These are phyloP conservation scores for Lablab purpureus DNA, from an alignment of 306 rosid genomes.

Conservation along the genomic window DNA sequence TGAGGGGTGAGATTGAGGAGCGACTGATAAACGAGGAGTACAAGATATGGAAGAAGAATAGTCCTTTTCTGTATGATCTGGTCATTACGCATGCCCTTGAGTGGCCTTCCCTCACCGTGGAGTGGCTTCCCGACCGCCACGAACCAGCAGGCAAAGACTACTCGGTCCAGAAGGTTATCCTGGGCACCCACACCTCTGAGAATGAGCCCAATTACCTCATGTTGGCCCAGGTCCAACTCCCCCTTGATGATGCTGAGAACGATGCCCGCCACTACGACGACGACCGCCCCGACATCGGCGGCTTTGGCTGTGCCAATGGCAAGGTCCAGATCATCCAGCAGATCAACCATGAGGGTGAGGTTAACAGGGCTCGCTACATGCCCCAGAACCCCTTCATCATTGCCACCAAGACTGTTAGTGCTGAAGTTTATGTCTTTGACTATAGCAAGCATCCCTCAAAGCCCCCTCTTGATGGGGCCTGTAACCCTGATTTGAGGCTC, in stretches of 20 bases:
- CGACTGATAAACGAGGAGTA: conserved; percentile 93
- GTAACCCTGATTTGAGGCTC: conserved; percentile 91
- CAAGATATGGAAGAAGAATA: conserved; percentile 99
- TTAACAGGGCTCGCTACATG: conserved; percentile 95
- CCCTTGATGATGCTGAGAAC: conserved; percentile 91
- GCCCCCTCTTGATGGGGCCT: conserved; percentile 94
- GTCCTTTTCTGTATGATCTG: conserved; percentile 93
- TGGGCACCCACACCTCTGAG: conserved; percentile 97
- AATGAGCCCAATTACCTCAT: conserved; percentile 96
- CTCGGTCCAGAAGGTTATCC: conserved; percentile 87
- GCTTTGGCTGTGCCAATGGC: conserved; percentile 92
- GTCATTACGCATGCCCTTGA: conserved; percentile 96
- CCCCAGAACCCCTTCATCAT: conserved; percentile 89
- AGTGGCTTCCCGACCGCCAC: conserved; percentile 91
- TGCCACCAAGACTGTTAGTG: conserved; percentile 92
- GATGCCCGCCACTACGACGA: conserved; percentile 96
- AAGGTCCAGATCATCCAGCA: conserved; percentile 98
- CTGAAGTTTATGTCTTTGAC: conserved; percentile 95
- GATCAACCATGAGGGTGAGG: conserved; percentile 98
- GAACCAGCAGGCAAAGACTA: conserved; percentile 97
- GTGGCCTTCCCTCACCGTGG: conserved; percentile 99
- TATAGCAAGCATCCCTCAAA: conserved; percentile 96
- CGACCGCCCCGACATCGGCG: conserved; percentile 81
- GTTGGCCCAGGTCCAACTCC: conserved; percentile 97
- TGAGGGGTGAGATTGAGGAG: conserved; percentile 98